A percentile compares a stretch with the other conserved stretches of the same genome.
Conservation (phyloP, 805 yeast species). For the Jamesozyma piceae region DNA sequence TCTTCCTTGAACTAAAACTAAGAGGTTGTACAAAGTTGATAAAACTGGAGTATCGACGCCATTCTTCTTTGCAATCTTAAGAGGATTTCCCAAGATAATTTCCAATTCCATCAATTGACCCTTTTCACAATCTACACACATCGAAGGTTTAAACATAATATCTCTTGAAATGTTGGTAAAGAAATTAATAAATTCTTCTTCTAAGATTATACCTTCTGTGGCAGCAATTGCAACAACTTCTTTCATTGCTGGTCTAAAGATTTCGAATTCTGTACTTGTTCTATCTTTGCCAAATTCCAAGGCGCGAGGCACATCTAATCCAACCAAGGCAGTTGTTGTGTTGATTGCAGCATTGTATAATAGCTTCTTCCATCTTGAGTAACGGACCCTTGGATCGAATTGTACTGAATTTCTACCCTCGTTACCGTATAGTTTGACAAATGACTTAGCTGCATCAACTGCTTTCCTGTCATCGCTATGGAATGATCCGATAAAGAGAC, state of each 20-base stretch:
- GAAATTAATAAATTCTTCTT: slow-evolving; percentile 37
- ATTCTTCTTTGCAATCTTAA: slow-evolving; percentile 38
- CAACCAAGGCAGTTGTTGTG: slow-evolving; percentile 49
- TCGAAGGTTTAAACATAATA: slow-evolving; percentile 51
- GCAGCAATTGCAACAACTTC: slow-evolving; percentile 54
- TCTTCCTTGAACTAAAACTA: slow-evolving; percentile 52
- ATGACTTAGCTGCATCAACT: slow-evolving; percentile 30
- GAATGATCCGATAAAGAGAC: slow-evolving; percentile 44
- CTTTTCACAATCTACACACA: slow-evolving; percentile 56
- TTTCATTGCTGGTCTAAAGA: slow-evolving; percentile 48
- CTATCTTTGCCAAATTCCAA: slow-evolving; percentile 34
- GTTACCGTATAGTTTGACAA: slow-evolving; percentile 36
- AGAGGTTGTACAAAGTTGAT: slow-evolving; percentile 45
- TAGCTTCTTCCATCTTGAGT: slow-evolving; percentile 53
- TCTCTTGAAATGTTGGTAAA: slow-evolving; percentile 47
- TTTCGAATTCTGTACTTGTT: slow-evolving; percentile 23
- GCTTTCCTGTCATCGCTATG: slow-evolving; percentile 31
- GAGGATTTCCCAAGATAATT: slow-evolving; percentile 59
- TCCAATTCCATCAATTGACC: slow-evolving; percentile 62
- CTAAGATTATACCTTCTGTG: slow-evolving; percentile 48
- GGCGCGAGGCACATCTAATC: slow-evolving; percentile 46
- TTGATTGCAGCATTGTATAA: slow-evolving; percentile 59
- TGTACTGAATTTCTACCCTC: slow-evolving; percentile 33
- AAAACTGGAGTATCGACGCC: slow-evolving; percentile 52
- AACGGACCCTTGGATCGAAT: slow-evolving; percentile 38